Evolutionary conservation across 371 early-diverging fungal species (phyloP), one percentile per base, ranked within the genome.

Genomic region (Dinochytrium kinnereticum): DNA sequence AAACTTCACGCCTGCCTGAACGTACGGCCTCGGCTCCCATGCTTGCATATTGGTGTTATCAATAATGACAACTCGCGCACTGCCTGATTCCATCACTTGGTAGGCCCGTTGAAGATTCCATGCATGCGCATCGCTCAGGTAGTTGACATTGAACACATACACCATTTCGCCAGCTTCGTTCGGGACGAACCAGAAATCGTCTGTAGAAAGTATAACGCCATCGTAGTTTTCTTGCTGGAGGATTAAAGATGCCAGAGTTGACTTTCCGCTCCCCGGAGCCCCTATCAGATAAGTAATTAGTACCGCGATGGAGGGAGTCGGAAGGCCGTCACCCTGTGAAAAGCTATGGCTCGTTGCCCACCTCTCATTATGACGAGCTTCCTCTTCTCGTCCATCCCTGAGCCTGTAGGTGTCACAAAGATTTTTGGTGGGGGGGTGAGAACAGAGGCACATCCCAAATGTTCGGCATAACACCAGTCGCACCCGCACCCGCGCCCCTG

Each of bases 21-120:
- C 82, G 71, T 84, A 84, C 2, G 78, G 76, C 37, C 57, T 68
- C 0, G 82, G 80, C 57, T 81, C 82, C 80, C 80, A 80, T 34
- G 39, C 64, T 26, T 71, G 72, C 30, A 70, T 67, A 71, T 78
- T 64, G 17, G 84, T 84, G 70, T 84, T 84, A 74, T 81, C 84
- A 64, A 84, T 81, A 70, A 84, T 67, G 51, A 84, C 64, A 0
- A 77, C 24, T 33, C 40, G 68, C 13, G 76, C 7, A 15, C 68
- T 31, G 0, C 70, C 53, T 21, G 17, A 0, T 1, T 19, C 2
- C 57, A 81, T 71, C 5, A 78, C 75, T 0, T 15, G 28, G 10
- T 15, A 21, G 1, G 77, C 76, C 1, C 78, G 69, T 24, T 59
- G 28, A 51, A 79, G 76, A 64, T 84, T 81, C 78, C 74, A 79